Percentiles rank a stretch among this genome's conserved stretches.
Evolutionary conservation across 75 land plant genomes (phyloP).

Genomic region (Cunninghamia lanceolata): DNA sequence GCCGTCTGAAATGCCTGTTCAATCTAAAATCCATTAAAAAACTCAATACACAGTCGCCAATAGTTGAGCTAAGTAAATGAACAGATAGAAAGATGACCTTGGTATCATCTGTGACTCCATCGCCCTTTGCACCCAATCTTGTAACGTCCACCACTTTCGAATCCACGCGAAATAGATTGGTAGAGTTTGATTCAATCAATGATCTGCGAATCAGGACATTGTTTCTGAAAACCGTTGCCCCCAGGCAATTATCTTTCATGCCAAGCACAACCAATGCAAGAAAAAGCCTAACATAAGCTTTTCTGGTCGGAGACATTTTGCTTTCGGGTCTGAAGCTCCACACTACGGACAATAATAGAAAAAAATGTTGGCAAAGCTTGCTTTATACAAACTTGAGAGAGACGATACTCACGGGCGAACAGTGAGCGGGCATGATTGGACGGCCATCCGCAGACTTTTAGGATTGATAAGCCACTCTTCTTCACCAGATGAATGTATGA

Average conservation of each 20-base stretch:
- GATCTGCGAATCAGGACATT: too few relatives aligned
- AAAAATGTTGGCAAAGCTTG: not conserved
- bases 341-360: not conserved
- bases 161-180: not conserved
- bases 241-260: not conserved
- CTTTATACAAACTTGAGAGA: not conserved
- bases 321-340: not conserved
- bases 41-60: too few relatives aligned
- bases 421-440: too few relatives aligned
- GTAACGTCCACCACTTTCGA: constrained; percentile 21
- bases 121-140: constrained; percentile 21
- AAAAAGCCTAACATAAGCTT: not conserved
- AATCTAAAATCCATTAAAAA: not conserved
- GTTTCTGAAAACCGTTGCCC: not conserved
- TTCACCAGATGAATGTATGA: too few relatives aligned
- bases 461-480: too few relatives aligned
- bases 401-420: too few relatives aligned
- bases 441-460: too few relatives aligned
- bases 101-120: not conserved
- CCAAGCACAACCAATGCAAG: not conserved
- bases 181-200: not conserved
- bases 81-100: not conserved
- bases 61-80: too few relatives aligned
- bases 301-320: not conserved
- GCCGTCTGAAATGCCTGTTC: constrained; percentile 73